Evolutionary conservation across 306 rosid genomes (phyloP), one percentile per base, ranked within the genome.

Genomic region (Sicyos edulis): DNA sequence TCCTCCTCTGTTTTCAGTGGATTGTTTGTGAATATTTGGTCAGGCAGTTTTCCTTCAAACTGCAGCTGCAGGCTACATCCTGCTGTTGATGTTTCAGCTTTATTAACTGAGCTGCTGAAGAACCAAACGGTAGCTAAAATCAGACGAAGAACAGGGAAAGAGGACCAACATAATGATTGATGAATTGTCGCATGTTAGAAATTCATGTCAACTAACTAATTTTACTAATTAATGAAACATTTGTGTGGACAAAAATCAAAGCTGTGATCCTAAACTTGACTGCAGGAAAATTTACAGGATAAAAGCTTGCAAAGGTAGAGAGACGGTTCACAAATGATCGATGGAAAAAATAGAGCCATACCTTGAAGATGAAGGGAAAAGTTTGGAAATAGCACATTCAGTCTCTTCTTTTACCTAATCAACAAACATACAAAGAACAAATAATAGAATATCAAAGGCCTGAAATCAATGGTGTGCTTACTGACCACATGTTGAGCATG

Each of bases 361-460:
- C 77, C 78, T 74, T 74, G 57, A 66, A 52, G 78, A 34, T 2
- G 53, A 32, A 10, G 26, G 51, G 17, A 75, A 64, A 42, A 24
- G 11, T 26, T 64, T 75, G 69, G 42, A 5, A 32, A 75, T 19
- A 17, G 64, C 78, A 19, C 32, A 10, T 19, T 63, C 72, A 7
- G 62, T 29, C 54, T 75, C 78, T 58, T 75, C 78, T 52, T 61
- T 52, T 19, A 75, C 72, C 78, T 75, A 20, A 61, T 74, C 15
- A 21, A 45, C 26, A 72, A 56, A 58, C 21, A 69, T 8, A 69
- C 14, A 50, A 6, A 21, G 10, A 69, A 69, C 19, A 26, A 1
- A 69, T 6, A 42, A 66, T n/a, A 42, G 32, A 47, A 44, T 45
- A 47, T 66, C 55, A 66, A 21, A 66, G 13, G 54, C 22, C 24